Percentiles rank a stretch among this genome's conserved stretches.
These are phyloP conservation scores for Leucosporidium creatinivorum DNA, from an alignment of 768 basidiomycete species.

Conservation along the genomic window DNA sequence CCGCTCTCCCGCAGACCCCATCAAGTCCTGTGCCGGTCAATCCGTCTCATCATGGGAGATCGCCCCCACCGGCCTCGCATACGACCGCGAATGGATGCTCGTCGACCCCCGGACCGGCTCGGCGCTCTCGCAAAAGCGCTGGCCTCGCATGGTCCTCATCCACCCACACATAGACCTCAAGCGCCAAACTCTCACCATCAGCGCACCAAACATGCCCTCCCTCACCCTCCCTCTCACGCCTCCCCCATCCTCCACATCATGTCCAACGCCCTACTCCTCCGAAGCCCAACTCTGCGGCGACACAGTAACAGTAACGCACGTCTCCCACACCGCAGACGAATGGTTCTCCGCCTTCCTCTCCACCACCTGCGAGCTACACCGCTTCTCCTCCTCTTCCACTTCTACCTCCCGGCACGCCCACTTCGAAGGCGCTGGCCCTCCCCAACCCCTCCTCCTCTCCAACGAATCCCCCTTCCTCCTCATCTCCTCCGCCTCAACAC, in stretches of 20 bases:
- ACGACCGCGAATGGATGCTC: conserved; percentile 37
- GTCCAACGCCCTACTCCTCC: background rate
- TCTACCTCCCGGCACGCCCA: conserved; percentile 20
- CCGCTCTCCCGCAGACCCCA: conserved; percentile 26
- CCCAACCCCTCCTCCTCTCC: conserved; percentile 20
- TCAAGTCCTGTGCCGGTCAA: conserved; percentile 37
- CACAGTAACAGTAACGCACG: conserved; percentile 5
- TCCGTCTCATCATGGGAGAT: conserved; percentile 26
- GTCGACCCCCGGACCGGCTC: conserved; percentile 26
- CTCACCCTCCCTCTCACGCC: conserved; percentile 22
- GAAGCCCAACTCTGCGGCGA: conserved; percentile 16
- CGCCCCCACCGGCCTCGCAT: conserved; percentile 27
- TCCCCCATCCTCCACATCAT: background rate
- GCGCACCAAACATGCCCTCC: conserved; percentile 10
- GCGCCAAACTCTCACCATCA: conserved; percentile 6
- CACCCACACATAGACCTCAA: conserved; percentile 18
- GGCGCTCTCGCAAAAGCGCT: conserved; percentile 33
- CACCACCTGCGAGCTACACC: conserved; percentile 19
- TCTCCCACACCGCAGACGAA: conserved; percentile 9
- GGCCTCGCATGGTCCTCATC: conserved; percentile 36
- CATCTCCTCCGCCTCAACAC: conserved; percentile 29
- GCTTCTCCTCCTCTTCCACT: conserved; percentile 5
- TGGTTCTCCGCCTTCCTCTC: conserved; percentile 33
- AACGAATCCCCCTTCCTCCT: conserved; percentile 38
- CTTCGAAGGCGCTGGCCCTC: conserved; percentile 11